Evolutionary conservation across 2,329 filamentous ascomycete genomes (phyloP).

Genomic region (Neofusicoccum laricinum): DNA sequence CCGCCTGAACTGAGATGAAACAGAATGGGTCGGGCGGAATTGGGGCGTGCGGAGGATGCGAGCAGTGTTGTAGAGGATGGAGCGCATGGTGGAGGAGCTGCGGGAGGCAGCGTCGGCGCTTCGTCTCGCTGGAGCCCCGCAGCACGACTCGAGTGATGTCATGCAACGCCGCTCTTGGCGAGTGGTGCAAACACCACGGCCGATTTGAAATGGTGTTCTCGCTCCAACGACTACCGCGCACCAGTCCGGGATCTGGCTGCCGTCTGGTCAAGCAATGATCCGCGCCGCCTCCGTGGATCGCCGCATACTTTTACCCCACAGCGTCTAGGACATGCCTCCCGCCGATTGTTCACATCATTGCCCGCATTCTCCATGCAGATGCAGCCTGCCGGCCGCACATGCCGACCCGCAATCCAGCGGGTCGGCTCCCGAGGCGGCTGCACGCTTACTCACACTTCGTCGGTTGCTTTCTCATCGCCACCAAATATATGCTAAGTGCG

Average conservation of each 20-base stretch:
- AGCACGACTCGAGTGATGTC: slow-evolving; percentile 1
- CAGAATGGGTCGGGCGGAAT: not conserved
- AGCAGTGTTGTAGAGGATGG: not conserved
- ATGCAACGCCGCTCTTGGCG: not conserved
- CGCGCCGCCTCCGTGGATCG: not conserved
- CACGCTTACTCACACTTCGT: too few species aligned
- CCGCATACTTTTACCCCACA: not conserved
- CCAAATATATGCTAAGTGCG: too few species aligned
- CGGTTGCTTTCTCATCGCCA: too few species aligned
- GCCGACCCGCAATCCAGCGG: too few species aligned
- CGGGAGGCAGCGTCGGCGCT: not conserved
- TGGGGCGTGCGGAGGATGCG: slow-evolving; percentile 7
- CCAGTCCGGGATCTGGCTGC: too few species aligned
- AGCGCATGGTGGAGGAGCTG: not conserved
- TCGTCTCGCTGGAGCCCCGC: not conserved
- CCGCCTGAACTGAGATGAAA: not conserved
- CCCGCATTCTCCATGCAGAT: not conserved
- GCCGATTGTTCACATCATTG: not conserved
- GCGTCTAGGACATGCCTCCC: not conserved
- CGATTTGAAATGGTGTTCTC: too few species aligned
- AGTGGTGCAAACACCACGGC: not conserved
- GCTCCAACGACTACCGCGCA: too few species aligned
- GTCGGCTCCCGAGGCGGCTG: too few species aligned
- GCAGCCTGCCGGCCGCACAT: too few species aligned
- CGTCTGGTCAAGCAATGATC: not conserved